Evolutionary conservation across 1,139 yeast genomes (phyloP).

Genomic region (Kodamaea suecica): DNA sequence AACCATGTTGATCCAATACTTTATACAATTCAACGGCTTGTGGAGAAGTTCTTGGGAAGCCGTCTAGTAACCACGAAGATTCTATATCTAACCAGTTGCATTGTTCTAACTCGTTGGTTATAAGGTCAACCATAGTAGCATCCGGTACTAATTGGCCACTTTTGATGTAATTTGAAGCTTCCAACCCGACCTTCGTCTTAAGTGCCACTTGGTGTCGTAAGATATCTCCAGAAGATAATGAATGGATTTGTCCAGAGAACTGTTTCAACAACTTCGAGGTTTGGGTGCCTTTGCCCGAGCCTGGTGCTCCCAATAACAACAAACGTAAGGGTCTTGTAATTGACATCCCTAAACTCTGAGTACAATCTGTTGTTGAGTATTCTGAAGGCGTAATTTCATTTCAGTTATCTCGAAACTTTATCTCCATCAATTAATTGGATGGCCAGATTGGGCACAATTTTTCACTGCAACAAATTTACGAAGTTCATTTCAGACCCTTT

Average conservation of each 20-base stretch:
- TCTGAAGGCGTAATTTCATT: too few species aligned
- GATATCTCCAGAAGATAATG: conserved; percentile 83
- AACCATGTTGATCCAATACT: conserved; percentile 35
- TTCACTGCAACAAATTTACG: too few species aligned
- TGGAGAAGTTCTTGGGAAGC: conserved; percentile 76
- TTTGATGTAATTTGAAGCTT: conserved; percentile 56
- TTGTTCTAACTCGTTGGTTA: conserved; percentile 46
- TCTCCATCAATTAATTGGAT: too few species aligned
- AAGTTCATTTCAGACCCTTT: too few species aligned
- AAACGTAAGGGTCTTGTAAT: conserved; percentile 52
- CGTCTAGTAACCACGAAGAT: conserved; percentile 77
- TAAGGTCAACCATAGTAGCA: conserved; percentile 55
- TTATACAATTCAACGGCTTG: conserved; percentile 66
- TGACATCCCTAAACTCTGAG: background rate
- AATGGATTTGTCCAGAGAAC: conserved; percentile 42
- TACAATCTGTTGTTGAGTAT: too few species aligned
- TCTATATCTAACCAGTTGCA: conserved; percentile 45
- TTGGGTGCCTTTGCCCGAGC: conserved; percentile 92
- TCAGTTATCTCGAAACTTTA: too few species aligned
- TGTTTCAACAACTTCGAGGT: conserved; percentile 59
- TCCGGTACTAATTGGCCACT: conserved; percentile 77
- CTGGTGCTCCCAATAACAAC: conserved; percentile 86
- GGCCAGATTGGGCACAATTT: too few species aligned
- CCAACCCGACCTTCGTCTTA: conserved; percentile 53
- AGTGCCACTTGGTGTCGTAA: conserved; percentile 63